Evolutionary conservation across 2,329 filamentous ascomycete genomes (phyloP).

Genomic region (Trichoderma atrobrunneum): DNA sequence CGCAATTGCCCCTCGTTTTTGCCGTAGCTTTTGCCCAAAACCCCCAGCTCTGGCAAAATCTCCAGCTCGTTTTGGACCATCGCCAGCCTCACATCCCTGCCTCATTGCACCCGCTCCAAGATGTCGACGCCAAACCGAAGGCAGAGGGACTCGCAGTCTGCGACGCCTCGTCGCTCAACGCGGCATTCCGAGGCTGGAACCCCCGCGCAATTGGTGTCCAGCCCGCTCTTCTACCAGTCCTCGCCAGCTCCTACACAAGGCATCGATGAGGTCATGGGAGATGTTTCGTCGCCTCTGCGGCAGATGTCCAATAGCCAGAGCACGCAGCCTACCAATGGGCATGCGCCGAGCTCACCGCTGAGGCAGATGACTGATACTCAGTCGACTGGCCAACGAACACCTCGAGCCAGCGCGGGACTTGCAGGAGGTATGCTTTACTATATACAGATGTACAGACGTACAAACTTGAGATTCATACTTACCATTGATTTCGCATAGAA

Average conservation of each 20-base stretch:
- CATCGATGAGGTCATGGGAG: slow-evolving; percentile 32
- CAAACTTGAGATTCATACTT: not conserved
- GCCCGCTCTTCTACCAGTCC: slow-evolving; percentile 74
- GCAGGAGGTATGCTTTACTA: slow-evolving; percentile 57
- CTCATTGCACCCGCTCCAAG: slow-evolving; percentile 12
- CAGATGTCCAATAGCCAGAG: slow-evolving; percentile 58
- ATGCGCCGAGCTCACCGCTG: slow-evolving; percentile 57
- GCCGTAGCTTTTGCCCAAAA: slow-evolving; percentile 20
- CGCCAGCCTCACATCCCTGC: slow-evolving; percentile 21
- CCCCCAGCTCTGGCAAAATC: not conserved
- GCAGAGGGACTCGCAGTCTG: slow-evolving; percentile 51
- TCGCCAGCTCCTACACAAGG: slow-evolving; percentile 36
- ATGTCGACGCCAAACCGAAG: slow-evolving; percentile 50
- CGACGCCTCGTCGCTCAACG: slow-evolving; percentile 40
- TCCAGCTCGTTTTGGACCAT: not conserved
- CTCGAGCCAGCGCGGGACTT: slow-evolving; percentile 60
- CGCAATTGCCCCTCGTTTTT: slow-evolving; percentile 24
- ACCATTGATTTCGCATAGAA: slow-evolving; percentile 50
- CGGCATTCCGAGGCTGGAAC: slow-evolving; percentile 42
- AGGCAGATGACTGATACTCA: slow-evolving; percentile 59
- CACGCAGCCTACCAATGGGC: slow-evolving; percentile 35
- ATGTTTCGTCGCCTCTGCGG: slow-evolving; percentile 53
- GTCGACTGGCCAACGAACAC: slow-evolving; percentile 62
- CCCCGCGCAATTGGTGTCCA: slow-evolving; percentile 64
- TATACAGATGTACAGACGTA: too few species aligned